Evolutionary conservation across 345 rosid species (phyloP), one percentile per base, ranked within the genome.

Genomic region (Eucalyptus pauciflora): DNA sequence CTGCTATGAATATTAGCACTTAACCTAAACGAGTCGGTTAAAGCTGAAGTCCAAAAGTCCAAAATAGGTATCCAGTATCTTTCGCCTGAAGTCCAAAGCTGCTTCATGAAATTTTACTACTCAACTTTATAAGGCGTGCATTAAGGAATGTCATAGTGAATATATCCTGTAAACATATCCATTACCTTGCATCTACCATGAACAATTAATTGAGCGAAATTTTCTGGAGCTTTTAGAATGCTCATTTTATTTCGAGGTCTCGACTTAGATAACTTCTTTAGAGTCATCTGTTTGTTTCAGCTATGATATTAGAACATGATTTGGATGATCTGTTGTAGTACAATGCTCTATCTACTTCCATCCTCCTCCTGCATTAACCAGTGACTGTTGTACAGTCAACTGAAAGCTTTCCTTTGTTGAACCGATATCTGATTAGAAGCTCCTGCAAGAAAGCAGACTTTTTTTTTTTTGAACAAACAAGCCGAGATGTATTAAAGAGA

Each of bases 361-460:
- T 10, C 45, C 13, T 71, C 24, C 24, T 0, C 4, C 48, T 76
- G 12, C 27, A 37, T 76, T 76, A 37, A 37, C 12, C 15, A 20
- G 0, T 2, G 46, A 76, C 46, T 20, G 83, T 76, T 76, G 83
- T 37, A 0, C 48, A 37, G 10, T 37, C 27, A 76, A 37, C 83
- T 6, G 27, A 37, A 76, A 37, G 25, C 81, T 37, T 46, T 71
- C 81, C 81, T 71, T 37, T 37, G 13, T 37, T 18, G 4, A 71
- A 71, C 46, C 46, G 4, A 52, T 71, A 37, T 71, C 46, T 71
- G 46, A 71, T 71, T 37, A 37, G 46, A 37, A 71, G 81, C 46
- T 71, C 25, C 81, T 71, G 81, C 81, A 37, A 37, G 56, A 52
- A 52, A 52, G 56, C 56, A 50, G 46, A 71, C 45, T 37, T 37